Percentiles rank a stretch among this genome's conserved stretches.
Evolutionary conservation across 2,329 filamentous ascomycete species (phyloP).

Genomic region (Falciphora oryzae): DNA sequence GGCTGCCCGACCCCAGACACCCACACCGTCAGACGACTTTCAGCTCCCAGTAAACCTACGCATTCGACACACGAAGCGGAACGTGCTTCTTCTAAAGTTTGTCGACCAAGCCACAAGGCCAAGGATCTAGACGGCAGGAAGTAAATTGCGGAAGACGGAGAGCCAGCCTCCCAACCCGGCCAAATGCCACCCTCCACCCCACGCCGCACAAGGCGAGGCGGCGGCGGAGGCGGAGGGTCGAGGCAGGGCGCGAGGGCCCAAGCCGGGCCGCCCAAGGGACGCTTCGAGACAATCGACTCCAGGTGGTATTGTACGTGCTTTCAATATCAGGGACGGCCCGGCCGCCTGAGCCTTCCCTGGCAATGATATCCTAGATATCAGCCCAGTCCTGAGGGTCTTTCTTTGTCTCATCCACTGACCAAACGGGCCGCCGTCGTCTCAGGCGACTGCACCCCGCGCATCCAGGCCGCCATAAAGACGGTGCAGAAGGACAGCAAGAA

Average conservation of each 20-base stretch:
- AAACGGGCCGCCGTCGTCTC: background rate
- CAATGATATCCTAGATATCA: too few species aligned
- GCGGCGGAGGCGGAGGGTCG: too few species aligned
- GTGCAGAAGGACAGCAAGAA: constrained; percentile 34
- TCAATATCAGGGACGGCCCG: background rate
- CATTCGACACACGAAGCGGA: background rate
- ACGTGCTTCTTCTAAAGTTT: background rate
- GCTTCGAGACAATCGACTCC: background rate
- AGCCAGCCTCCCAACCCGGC: background rate
- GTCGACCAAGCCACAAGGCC: background rate
- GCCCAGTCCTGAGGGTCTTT: too few species aligned
- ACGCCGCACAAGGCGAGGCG: too few species aligned
- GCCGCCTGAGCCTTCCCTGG: too few species aligned
- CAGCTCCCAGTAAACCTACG: background rate
- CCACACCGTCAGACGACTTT: background rate
- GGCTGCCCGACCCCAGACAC: background rate
- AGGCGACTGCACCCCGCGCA: constrained; percentile 39
- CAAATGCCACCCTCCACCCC: background rate
- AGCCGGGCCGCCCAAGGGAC: background rate
- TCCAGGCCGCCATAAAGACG: constrained; percentile 27
- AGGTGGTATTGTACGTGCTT: constrained; percentile 1
- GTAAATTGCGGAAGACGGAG: background rate
- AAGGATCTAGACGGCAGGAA: background rate
- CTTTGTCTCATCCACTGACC: too few species aligned
- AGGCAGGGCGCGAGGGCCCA: background rate